phyloP scores from a whole-genome alignment of 1,284 basidiomycete genomes.

The Cryptococcus sp. region DNA sequence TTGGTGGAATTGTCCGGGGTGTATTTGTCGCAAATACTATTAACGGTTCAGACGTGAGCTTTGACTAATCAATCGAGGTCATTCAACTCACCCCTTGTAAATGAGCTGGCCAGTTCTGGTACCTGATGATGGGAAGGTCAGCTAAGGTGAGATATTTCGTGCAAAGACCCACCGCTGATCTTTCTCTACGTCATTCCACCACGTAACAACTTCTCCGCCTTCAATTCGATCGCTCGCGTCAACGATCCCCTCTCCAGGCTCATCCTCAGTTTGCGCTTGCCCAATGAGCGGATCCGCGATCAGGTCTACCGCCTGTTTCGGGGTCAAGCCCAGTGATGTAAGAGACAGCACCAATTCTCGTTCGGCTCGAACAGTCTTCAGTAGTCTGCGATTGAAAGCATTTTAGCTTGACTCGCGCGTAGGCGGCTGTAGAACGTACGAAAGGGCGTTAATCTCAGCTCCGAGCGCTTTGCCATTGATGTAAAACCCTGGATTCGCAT shows the following conservation, averaged over 20 bases:
- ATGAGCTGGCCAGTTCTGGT: constrained; percentile 32
- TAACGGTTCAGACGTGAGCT: constrained; percentile 1
- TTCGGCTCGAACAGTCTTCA: constrained; percentile 73
- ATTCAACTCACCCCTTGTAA: constrained; percentile 32
- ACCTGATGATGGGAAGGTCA: constrained; percentile 24
- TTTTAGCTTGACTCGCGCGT: too few relatives aligned
- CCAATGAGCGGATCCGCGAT: constrained; percentile 66
- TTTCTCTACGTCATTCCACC: constrained; percentile 88
- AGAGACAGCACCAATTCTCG: constrained; percentile 66
- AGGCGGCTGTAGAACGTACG: constrained; percentile 50
- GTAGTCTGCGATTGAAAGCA: constrained; percentile 56
- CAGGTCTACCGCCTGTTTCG: constrained; percentile 67
- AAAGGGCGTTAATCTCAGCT: constrained; percentile 70
- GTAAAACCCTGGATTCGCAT: constrained; percentile 58
- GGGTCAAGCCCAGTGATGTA: constrained; percentile 63
- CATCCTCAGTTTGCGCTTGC: constrained; percentile 57
- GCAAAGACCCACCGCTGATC: constrained; percentile 62
- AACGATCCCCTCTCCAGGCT: constrained; percentile 71
- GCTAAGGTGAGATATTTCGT: neutral
- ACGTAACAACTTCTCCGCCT: constrained; percentile 71
- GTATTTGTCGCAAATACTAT: constrained; percentile 41
- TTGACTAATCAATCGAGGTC: too few relatives aligned
- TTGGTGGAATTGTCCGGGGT: constrained; percentile 72
- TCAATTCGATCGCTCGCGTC: constrained; percentile 86
- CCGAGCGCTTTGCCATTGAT: constrained; percentile 71